A percentile compares a stretch with the other conserved stretches of the same genome.
These are phyloP conservation scores for Oidiodendron maius DNA, from an alignment of 495 filamentous ascomycete genomes.

Conservation along the genomic window DNA sequence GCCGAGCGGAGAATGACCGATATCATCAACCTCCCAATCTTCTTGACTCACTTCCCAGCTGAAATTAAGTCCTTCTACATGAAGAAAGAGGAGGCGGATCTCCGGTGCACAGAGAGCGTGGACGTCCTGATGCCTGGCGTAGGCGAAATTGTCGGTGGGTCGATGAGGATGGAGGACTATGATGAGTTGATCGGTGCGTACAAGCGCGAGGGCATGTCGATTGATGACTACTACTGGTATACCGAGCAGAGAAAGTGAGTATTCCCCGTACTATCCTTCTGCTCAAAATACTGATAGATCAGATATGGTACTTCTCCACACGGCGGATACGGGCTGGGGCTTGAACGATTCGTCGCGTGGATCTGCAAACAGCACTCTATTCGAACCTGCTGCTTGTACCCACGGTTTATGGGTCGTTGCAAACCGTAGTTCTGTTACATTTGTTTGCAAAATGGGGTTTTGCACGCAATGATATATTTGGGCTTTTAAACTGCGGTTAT, in stretches of 20 bases:
- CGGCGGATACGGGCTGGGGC: constrained; percentile 90
- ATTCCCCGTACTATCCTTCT: neutral
- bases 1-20: constrained; percentile 97
- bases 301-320: constrained; percentile 94
- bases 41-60: constrained; percentile 93
- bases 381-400: constrained; percentile 83
- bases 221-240: constrained; percentile 96
- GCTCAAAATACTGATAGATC: constrained; percentile 23
- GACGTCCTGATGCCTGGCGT: constrained; percentile 96
- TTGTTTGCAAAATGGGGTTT: neutral
- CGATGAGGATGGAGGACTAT: constrained; percentile 91
- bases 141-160: constrained; percentile 94
- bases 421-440: constrained; percentile 53
- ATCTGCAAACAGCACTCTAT: constrained; percentile 89
- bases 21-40: constrained; percentile 88
- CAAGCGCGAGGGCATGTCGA: constrained; percentile 77
- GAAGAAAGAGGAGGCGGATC: constrained; percentile 80
- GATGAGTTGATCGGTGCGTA: constrained; percentile 91
- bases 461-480: too few relatives aligned
- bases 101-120: constrained; percentile 90
- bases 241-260: constrained; percentile 96
- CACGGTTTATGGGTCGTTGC: constrained; percentile 89
- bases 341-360: constrained; percentile 97
- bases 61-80: constrained; percentile 99
- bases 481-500: too few relatives aligned